Evolutionary conservation across 441 rosid genomes (phyloP), one percentile per base, ranked within the genome.

Genomic region (Erodium trifolium): DNA sequence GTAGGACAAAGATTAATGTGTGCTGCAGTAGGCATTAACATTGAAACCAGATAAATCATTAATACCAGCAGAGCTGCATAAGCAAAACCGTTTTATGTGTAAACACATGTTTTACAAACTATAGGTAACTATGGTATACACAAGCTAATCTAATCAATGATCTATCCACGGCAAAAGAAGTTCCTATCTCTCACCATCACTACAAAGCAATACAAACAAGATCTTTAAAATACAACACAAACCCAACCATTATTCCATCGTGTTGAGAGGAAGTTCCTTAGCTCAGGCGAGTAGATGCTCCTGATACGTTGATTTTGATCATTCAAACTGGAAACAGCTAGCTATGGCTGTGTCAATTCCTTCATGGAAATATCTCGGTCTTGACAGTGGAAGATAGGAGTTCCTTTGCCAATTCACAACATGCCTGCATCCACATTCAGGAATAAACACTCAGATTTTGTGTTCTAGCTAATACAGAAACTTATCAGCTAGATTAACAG

Each of bases 381-480:
- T 23, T 57, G 17, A 11, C 63, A 68, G 43, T 62, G 67, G 65
- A 73, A 67, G 67, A 45, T 67, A 67, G 62, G 66, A 55, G 57
- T 18, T 76, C 64, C 60, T 66, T 63, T 73, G 67, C 65, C 62
- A 59, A 67, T 72, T 53, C 63, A 70, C 72, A 65, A 43, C 63
- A 63, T 2, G 53, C 71, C 82, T 78, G 82, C 73, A 70, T 51
- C 19, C 53, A 18, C 43, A 7, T 4, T 13, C 3, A 35, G 6
- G 49, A 65, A 16, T 49, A 60, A 51, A 5, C 59, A 51, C 59
- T 57, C 23, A 16, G 14, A 23, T 57, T 57, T 2, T 57, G 27
- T 3, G 4, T 57, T 17, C 29, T 17, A 57, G 16, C 23, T 57
- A 57, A 57, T 1, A 57, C 23, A 23, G 18, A 57, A 57, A 57